Evolutionary conservation across 257 asterid genomes (phyloP).

Genomic region (Fraxinus anomala): DNA sequence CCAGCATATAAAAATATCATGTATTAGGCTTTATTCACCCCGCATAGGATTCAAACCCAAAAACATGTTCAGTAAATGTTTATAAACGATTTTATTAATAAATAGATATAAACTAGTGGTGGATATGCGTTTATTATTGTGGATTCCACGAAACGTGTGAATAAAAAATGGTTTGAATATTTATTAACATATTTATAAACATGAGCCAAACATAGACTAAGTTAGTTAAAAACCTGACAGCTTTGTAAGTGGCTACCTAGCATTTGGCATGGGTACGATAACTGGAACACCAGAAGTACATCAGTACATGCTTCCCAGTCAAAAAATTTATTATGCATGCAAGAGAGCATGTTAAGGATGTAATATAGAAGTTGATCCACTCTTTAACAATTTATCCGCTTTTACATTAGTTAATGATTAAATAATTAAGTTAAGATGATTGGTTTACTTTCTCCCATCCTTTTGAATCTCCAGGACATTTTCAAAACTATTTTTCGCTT

Average conservation of each 20-base stretch:
- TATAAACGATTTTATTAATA: no score
- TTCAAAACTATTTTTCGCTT: background rate
- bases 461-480: background rate
- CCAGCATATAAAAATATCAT: background rate
- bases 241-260: background rate
- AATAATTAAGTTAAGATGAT: background rate
- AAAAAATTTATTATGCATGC: background rate
- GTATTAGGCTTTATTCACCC: background rate
- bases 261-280: background rate
- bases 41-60: background rate
- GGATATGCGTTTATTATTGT: no score
- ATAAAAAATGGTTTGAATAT: no score
- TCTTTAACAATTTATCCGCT: no score
- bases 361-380: background rate
- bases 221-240: background rate
- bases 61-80: no score
- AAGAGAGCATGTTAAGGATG: background rate
- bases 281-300: background rate
- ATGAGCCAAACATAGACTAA: no score
- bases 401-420: no score
- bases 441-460: background rate
- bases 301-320: background rate
- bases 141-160: no score
- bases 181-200: no score
- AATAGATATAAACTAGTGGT: no score